Percentiles rank a stretch among this genome's conserved stretches.
Conservation (phyloP, 768 basidiomycete genomes). For the Udeniomyces megalosporus region DNA sequence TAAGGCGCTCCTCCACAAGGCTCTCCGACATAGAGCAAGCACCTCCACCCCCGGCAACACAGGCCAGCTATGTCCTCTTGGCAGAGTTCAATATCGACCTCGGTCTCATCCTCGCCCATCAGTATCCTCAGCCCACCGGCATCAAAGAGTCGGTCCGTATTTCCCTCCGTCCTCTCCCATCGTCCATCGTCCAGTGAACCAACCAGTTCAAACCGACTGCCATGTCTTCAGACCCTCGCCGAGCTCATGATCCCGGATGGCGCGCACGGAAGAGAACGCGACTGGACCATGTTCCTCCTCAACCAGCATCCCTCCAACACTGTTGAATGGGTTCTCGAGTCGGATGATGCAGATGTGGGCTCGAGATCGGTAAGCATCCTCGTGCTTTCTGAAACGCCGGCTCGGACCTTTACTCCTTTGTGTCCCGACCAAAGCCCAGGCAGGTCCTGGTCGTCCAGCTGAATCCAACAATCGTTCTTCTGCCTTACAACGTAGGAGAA, state of each 20-base stretch:
- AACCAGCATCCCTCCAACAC: slow-evolving; percentile 84
- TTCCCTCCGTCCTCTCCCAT: too few relatives aligned
- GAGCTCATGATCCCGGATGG: slow-evolving; percentile 98
- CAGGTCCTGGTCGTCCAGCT: too few relatives aligned
- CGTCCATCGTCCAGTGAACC: too few relatives aligned
- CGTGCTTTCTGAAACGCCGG: too few relatives aligned
- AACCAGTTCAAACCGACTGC: neutral
- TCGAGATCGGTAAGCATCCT: slow-evolving; percentile 1
- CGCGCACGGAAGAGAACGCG: slow-evolving; percentile 81
- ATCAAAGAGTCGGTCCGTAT: neutral
- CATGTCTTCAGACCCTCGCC: slow-evolving; percentile 43
- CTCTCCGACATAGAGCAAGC: too few relatives aligned
- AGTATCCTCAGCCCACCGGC: slow-evolving; percentile 87
- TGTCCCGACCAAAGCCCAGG: too few relatives aligned
- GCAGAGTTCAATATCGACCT: slow-evolving; percentile 98
- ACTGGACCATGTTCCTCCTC: slow-evolving; percentile 97
- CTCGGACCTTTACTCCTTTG: too few relatives aligned
- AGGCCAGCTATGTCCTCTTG: slow-evolving; percentile 66
- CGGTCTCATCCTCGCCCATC: slow-evolving; percentile 83
- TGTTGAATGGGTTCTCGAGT: slow-evolving; percentile 32
- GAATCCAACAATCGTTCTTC: too few relatives aligned
- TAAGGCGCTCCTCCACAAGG: too few relatives aligned
- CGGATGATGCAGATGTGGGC: neutral
- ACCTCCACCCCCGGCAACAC: neutral
- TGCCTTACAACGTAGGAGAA: slow-evolving; percentile 18